Conservation (phyloP, 345 rosid genomes). For the Orychophragmus violaceus region DNA sequence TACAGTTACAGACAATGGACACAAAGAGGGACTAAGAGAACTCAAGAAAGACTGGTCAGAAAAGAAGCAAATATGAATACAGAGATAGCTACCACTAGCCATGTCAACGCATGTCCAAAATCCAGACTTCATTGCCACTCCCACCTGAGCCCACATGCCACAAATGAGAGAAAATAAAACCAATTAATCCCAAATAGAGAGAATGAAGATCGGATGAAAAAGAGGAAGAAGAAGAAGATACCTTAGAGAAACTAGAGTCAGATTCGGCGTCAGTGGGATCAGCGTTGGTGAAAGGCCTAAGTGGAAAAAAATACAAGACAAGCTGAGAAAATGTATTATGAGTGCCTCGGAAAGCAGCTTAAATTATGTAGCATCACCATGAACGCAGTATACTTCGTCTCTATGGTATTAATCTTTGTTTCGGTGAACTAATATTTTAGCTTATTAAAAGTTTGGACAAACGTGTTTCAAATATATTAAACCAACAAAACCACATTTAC, state of each 20-base stretch:
- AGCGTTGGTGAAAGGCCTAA: conserved; percentile 12
- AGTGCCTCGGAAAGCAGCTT: too few relatives aligned
- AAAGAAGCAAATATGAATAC: conserved; percentile 54
- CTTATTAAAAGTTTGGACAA: too few relatives aligned
- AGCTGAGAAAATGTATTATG: too few relatives aligned
- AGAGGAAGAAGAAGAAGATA: conserved; percentile 5
- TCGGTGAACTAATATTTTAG: too few relatives aligned
- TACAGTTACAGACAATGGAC: conserved; percentile 26
- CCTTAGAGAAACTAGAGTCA: conserved; percentile 30
- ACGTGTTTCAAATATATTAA: too few relatives aligned
- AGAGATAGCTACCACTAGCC: conserved; percentile 73
- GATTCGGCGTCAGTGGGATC: background rate
- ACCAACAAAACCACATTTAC: too few relatives aligned
- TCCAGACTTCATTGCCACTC: conserved; percentile 41
- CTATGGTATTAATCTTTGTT: too few relatives aligned
- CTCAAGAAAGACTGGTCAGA: conserved; percentile 33
- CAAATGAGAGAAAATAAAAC: background rate
- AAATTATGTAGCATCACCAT: too few relatives aligned
- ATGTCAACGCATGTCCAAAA: conserved; percentile 69
- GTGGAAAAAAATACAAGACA: too few relatives aligned
- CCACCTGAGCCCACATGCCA: conserved; percentile 31
- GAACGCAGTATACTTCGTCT: too few relatives aligned
- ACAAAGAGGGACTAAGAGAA: background rate
- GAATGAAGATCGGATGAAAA: conserved; percentile 6
- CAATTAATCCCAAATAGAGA: background rate